Evolutionary conservation across 495 filamentous ascomycete genomes (phyloP).

Genomic region (Geoglossum glabrum): DNA sequence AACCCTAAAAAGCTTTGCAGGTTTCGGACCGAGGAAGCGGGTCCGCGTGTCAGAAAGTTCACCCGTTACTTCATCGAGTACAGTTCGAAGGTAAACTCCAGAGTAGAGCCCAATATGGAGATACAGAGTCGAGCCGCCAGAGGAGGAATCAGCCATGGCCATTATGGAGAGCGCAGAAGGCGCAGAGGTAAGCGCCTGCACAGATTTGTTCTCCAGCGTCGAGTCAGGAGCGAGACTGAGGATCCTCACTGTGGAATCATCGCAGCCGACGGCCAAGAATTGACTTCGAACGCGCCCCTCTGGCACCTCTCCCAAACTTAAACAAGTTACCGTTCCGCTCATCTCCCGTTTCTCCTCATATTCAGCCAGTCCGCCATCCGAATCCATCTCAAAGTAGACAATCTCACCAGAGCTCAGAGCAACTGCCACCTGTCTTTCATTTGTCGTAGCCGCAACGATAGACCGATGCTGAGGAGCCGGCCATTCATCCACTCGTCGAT

Average conservation of each 20-base stretch:
- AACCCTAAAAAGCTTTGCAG: conserved; percentile 71
- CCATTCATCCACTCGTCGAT: conserved; percentile 82
- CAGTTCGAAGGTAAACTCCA: conserved; percentile 84
- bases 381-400: conserved; percentile 92
- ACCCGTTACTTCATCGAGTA: conserved; percentile 83
- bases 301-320: conserved; percentile 85
- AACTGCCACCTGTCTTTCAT: conserved; percentile 80
- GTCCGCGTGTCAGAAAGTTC: conserved; percentile 87
- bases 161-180: conserved; percentile 85
- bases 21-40: conserved; percentile 76
- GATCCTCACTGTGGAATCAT: conserved; percentile 88
- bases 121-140: conserved; percentile 61
- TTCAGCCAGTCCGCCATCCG: conserved; percentile 74
- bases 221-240: conserved; percentile 77
- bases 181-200: conserved; percentile 78
- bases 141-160: conserved; percentile 77
- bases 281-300: conserved; percentile 69
- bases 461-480: conserved; percentile 78
- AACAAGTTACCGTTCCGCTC: conserved; percentile 82
- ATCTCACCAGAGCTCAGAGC: conserved; percentile 91
- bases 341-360: conserved; percentile 92
- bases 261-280: conserved; percentile 88
- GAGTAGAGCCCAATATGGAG: conserved; percentile 90
- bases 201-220: conserved; percentile 75
- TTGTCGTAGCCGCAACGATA: conserved; percentile 89